phyloP scores from a whole-genome alignment of 169 alveolate species.

The Plasmodium billcollinsi region DNA sequence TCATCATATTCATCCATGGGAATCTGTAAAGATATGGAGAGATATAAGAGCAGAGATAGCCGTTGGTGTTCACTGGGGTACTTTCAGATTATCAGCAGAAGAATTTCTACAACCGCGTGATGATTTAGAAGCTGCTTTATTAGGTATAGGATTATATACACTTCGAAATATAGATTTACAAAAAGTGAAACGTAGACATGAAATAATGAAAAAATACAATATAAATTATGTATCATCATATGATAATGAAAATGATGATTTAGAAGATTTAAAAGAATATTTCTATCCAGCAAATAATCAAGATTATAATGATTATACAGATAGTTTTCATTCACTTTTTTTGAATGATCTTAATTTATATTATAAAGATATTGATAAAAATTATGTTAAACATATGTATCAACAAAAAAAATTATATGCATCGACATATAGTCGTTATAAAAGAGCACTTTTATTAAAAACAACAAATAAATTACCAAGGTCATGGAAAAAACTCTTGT shows the following conservation, averaged over 20 bases:
- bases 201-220: slow-evolving; percentile 33
- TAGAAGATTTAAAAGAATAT: slow-evolving; percentile 60
- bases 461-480: slow-evolving; percentile 59
- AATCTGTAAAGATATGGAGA: slow-evolving; percentile 71
- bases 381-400: slow-evolving; percentile 71
- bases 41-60: slow-evolving; percentile 59
- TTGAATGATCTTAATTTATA: slow-evolving; percentile 35
- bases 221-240: slow-evolving; percentile 14
- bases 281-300: slow-evolving; percentile 36
- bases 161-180: slow-evolving; percentile 20
- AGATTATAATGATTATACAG: slow-evolving; percentile 47
- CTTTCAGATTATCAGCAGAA: slow-evolving; percentile 60
- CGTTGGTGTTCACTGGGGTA: slow-evolving; percentile 71
- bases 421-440: slow-evolving; percentile 53
- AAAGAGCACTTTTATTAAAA: slow-evolving; percentile 41
- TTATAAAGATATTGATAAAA: slow-evolving; percentile 50
- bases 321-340: slow-evolving; percentile 48
- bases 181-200: slow-evolving; percentile 16
- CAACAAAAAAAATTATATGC: slow-evolving; percentile 56
- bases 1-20: slow-evolving; percentile 76
- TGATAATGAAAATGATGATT: slow-evolving; percentile 48
- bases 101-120: slow-evolving; percentile 70
- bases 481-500: slow-evolving; percentile 42
- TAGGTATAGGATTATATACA: slow-evolving; percentile 24
- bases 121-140: slow-evolving; percentile 69